These are phyloP conservation scores for Patellaria atrata DNA, from an alignment of 495 filamentous ascomycete species.

Conservation along the genomic window DNA sequence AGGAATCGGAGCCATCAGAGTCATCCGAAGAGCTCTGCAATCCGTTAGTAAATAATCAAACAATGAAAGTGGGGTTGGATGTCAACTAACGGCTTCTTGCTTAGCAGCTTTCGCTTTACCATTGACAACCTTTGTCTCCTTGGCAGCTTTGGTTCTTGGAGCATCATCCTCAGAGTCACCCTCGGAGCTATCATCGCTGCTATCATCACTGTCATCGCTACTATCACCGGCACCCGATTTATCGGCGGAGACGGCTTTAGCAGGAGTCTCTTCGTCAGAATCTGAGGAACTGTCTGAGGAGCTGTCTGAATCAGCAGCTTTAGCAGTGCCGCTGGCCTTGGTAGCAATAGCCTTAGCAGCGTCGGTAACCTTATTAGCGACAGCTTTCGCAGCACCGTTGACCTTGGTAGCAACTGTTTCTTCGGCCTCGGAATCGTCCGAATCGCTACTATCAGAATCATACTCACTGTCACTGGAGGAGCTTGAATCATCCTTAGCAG, in stretches of 20 bases:
- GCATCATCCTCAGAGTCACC: slow-evolving; percentile 13
- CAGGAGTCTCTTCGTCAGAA: slow-evolving; percentile 3
- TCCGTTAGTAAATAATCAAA: no score
- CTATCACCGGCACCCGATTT: neutral
- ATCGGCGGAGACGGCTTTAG: slow-evolving; percentile 3
- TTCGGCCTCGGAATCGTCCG: slow-evolving; percentile 17
- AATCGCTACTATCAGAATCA: slow-evolving; percentile 14
- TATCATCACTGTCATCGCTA: slow-evolving; percentile 8
- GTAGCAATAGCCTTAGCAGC: slow-evolving; percentile 1
- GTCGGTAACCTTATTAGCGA: slow-evolving; percentile 4
- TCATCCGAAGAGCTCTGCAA: no score
- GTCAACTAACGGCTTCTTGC: no score
- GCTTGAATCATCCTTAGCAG: slow-evolving; percentile 17
- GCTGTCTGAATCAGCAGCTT: slow-evolving; percentile 10
- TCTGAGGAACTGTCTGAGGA: no score
- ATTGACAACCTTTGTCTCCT: no score
- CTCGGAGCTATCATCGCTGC: slow-evolving; percentile 28
- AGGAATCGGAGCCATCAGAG: slow-evolving; percentile 19
- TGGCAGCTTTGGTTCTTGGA: no score
- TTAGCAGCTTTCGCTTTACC: no score
- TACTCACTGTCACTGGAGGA: slow-evolving; percentile 29
- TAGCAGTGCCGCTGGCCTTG: slow-evolving; percentile 3
- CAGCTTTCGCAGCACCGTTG: slow-evolving; percentile 22
- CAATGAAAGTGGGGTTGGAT: no score
- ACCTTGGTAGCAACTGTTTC: slow-evolving; percentile 21